A percentile compares a stretch with the other conserved stretches of the same genome.
These are phyloP conservation scores for Amphirosellinia nigrospora DNA, from an alignment of 495 filamentous ascomycete genomes.

Conservation along the genomic window DNA sequence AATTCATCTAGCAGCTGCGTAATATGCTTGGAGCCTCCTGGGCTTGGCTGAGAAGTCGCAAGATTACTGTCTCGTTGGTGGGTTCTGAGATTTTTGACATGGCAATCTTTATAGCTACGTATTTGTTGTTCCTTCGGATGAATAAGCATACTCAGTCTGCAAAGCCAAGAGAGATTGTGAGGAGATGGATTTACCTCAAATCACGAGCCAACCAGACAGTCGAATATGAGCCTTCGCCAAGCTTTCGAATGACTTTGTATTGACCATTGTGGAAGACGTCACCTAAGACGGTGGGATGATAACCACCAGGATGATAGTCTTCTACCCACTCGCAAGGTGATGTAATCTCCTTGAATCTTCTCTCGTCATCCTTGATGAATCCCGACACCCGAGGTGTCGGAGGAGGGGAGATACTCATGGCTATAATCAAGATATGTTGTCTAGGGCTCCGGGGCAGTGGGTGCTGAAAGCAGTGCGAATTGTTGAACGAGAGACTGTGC, in stretches of 20 bases:
- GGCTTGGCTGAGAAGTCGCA: conserved; percentile 29
- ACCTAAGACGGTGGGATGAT: conserved; percentile 52
- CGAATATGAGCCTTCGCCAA: conserved; percentile 43
- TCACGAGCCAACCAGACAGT: conserved; percentile 59
- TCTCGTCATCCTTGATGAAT: background rate
- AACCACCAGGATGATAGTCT: conserved; percentile 47
- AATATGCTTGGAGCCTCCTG: conserved; percentile 24
- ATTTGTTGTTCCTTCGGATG: conserved; percentile 30
- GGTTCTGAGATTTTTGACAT: conserved; percentile 33
- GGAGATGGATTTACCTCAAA: conserved; percentile 25
- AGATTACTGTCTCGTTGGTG: conserved; percentile 35
- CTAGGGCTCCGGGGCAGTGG: background rate
- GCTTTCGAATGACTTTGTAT: conserved; percentile 56
- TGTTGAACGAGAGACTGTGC: conserved; percentile 3
- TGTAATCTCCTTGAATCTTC: background rate
- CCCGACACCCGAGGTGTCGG: background rate
- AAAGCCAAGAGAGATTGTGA: conserved; percentile 26
- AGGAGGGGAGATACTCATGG: conserved; percentile 1
- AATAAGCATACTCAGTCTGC: conserved; percentile 24
- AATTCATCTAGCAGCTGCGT: conserved; percentile 51
- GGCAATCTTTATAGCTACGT: conserved; percentile 51
- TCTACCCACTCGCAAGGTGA: conserved; percentile 28
- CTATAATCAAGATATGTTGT: background rate
- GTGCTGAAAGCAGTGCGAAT: conserved; percentile 9
- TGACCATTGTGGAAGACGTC: conserved; percentile 44